Conservation (phyloP, 169 alveolate genomes). For the Cytauxzoon felis region DNA sequence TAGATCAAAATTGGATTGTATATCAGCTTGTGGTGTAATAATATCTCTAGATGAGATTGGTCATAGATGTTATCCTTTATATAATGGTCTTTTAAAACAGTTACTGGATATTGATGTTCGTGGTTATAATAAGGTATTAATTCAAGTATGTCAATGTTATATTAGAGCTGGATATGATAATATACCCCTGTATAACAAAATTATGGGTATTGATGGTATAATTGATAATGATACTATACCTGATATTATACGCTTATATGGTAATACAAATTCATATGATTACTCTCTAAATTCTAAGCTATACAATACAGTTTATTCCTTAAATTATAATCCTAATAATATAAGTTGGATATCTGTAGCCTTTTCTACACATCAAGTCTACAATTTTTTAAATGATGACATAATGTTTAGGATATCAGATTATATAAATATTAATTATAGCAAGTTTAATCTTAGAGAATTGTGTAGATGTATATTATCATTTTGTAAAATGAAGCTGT, state of each 20-base stretch:
- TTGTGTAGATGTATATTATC: conserved; percentile 26
- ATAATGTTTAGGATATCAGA: conserved; percentile 27
- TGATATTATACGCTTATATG: conserved; percentile 19
- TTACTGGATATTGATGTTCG: conserved; percentile 18
- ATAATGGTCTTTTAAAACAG: conserved; percentile 65
- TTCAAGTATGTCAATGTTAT: conserved; percentile 54
- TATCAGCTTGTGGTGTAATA: conserved; percentile 69
- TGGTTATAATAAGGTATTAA: background rate
- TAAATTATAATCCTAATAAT: conserved; percentile 18
- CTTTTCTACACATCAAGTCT: conserved; percentile 38
- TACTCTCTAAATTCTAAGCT: conserved; percentile 8
- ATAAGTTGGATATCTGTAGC: conserved; percentile 36
- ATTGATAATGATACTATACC: background rate
- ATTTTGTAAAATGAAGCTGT: conserved; percentile 35
- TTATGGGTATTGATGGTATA: conserved; percentile 1
- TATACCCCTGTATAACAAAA: conserved; percentile 47
- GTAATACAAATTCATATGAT: conserved; percentile 41
- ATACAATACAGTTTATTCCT: background rate
- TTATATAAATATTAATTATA: background rate
- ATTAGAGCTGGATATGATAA: conserved; percentile 51
- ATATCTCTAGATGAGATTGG: conserved; percentile 66
- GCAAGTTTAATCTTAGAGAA: conserved; percentile 16
- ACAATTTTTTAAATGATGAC: conserved; percentile 34
- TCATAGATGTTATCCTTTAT: conserved; percentile 62
- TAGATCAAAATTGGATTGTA: conserved; percentile 67